phyloP scores from a whole-genome alignment of 768 basidiomycete genomes.

The Chalciporus sphaerocephalus region DNA sequence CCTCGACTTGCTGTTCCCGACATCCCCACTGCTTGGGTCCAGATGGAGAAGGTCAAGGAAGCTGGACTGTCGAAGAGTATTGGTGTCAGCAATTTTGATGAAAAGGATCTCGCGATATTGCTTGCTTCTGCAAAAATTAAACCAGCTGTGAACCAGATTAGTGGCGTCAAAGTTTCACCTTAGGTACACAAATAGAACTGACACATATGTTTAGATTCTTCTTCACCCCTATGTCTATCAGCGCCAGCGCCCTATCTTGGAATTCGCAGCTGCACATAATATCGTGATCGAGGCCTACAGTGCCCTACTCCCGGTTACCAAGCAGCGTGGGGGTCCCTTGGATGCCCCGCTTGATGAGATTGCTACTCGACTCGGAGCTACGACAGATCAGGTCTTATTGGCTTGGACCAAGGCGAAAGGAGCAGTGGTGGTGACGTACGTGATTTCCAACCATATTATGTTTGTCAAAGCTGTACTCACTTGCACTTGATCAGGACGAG shows the following conservation, averaged over 20 bases:
- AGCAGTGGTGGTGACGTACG: conserved; percentile 59
- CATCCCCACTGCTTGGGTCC: conserved; percentile 57
- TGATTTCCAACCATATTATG: neutral
- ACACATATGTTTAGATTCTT: conserved; percentile 43
- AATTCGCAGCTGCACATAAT: conserved; percentile 50
- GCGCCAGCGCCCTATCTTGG: conserved; percentile 50
- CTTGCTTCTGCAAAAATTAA: conserved; percentile 57
- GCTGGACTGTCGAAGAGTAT: conserved; percentile 65
- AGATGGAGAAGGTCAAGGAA: conserved; percentile 56
- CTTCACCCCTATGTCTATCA: conserved; percentile 69
- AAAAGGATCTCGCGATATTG: conserved; percentile 49
- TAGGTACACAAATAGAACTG: neutral
- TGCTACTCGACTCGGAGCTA: conserved; percentile 45
- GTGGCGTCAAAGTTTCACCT: conserved; percentile 2
- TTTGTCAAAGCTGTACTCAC: neutral
- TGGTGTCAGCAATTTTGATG: conserved; percentile 66
- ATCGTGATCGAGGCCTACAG: conserved; percentile 75
- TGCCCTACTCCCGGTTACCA: conserved; percentile 58
- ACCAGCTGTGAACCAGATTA: conserved; percentile 66
- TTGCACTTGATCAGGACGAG: conserved; percentile 43
- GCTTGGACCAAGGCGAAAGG: conserved; percentile 72
- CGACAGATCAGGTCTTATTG: conserved; percentile 63
- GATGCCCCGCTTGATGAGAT: conserved; percentile 55
- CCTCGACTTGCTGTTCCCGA: conserved; percentile 53
- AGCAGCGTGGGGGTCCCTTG: conserved; percentile 56